Evolutionary conservation across 2,329 filamentous ascomycete genomes (phyloP), one percentile per base, ranked within the genome.

Genomic region (Blastomyces parvus): DNA sequence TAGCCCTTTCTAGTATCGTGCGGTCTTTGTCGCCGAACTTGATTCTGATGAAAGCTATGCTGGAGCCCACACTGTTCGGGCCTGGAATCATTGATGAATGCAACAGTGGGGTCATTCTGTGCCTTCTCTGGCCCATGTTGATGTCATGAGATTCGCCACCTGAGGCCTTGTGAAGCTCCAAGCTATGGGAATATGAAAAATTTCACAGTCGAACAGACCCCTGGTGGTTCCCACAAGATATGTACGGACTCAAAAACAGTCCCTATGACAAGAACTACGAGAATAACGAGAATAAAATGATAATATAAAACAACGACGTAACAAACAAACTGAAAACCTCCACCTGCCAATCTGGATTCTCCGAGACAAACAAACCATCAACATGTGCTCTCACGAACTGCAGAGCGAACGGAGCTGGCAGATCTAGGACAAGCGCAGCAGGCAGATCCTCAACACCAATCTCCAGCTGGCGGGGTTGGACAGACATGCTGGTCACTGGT

Each of bases 391-490:
- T 1, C 56, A 42, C 56, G 9, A 58, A 27, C 33, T 25, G 3
- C n/a, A 48, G 46, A 48, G 6, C 27, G 22, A 14, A 25, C 40
- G 13, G 14, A 42, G 13, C 27, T 46, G 22, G n/a, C 42, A 60
- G 27, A 25, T 8, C 58, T n/a, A 1, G 19, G 42, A 25, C 22
- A 5, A 30, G 58, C 25, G n/a, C 27, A 60, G 59, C 25, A 25
- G 40, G 53, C 42, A 25, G 60, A 58, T 42, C 36, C 46, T 25
- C 19, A 30, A 36, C 22, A 33, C 17, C 19, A 44, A 38, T n/a
- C 7, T 27, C 36, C 19, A 52, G 57, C 46, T 62, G 52, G 53
- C 33, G 48, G 53, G 61, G 61, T 57, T 56, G 33, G 27, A 44
- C 25, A 44, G 27, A 44, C 25, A 44, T 8, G n/a, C 3, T 56